Conservation (phyloP, 495 filamentous ascomycete genomes). For the Penicillium tannophilum region DNA sequence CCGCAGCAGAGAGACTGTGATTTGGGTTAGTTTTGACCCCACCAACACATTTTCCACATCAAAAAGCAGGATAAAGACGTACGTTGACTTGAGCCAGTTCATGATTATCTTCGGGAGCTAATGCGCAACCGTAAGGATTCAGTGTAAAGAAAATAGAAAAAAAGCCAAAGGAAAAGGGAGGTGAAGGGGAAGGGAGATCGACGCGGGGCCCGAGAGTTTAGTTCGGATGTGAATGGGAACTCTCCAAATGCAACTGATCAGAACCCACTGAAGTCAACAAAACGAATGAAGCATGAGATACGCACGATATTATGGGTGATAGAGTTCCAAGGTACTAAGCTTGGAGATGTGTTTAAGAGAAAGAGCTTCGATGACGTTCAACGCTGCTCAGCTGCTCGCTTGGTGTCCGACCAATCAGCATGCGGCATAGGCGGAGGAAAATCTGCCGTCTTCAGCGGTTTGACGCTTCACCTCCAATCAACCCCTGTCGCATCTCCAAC, state of each 20-base stretch:
- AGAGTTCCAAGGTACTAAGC: neutral
- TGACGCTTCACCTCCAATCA: conserved; percentile 7
- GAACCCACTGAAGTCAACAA: neutral
- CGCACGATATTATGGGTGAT: neutral
- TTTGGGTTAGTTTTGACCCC: conserved; percentile 26
- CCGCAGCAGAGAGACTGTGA: conserved; percentile 80
- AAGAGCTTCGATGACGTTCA: conserved; percentile 27
- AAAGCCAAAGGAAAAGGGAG: conserved; percentile 22
- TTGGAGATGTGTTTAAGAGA: neutral
- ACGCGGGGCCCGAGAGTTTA: conserved; percentile 37
- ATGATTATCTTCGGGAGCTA: conserved; percentile 35
- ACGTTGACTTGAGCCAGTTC: conserved; percentile 78
- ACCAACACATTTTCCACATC: neutral
- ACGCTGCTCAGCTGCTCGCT: conserved; percentile 25
- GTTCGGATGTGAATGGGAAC: conserved; percentile 30
- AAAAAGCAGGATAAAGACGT: conserved; percentile 30
- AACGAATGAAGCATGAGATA: neutral
- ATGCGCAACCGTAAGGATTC: conserved; percentile 2
- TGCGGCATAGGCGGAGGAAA: conserved; percentile 19
- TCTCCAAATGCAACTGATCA: conserved; percentile 1
- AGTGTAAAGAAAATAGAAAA: conserved; percentile 12
- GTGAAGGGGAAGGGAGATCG: conserved; percentile 28
- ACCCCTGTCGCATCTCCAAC: neutral
- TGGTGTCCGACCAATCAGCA: conserved; percentile 27
- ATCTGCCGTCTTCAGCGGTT: conserved; percentile 27